Base-by-base conservation (phyloP, 2,329 filamentous ascomycete genomes). In the Magnaporthales sp. region DNA sequence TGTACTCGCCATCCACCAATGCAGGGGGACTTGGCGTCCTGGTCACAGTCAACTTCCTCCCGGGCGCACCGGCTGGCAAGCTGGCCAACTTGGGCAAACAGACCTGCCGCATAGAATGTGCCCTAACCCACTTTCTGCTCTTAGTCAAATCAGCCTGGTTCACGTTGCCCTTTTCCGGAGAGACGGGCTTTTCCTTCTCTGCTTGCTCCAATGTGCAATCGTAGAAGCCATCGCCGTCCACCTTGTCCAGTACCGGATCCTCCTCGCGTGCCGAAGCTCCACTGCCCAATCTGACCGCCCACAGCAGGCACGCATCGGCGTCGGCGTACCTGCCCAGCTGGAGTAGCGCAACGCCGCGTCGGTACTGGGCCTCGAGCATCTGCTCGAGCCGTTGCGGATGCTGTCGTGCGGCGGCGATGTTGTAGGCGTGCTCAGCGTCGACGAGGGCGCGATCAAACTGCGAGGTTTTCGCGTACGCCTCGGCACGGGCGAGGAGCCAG, bases 401-500 rank as follows among this genome's bases (percentile, higher is more conserved):
- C 32, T 85, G 91, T 56, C 94, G 89, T 69, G 89, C 83, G 29
- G 80, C 80, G 2, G 89, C 89, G 4, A 83, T 78, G 51, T 83
- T 78, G 66, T 90, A 84, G 2, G 88, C 91, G 63, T 83, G 81
- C 69, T 92, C 86, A 51, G 89, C 88, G 76, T 93, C 91, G 54
- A 79, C 80, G 61, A 95, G 84, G 1, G 92, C 91, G 26, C 85
- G 82, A 2, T 86, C 80, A 67, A 86, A 83, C 64, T 87, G 80
- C 70, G 81, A 81, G 2, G 84, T 81, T 68, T 91, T 86, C 64
- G 91, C 84, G 74, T 93, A 89, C 54, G 92, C 92, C 58, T 89
- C 92, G 4, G 92, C 91, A 24, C 94, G 91, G 70, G 90, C 88
- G 69, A 95, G 86, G 69, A 94, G 89, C 86, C 95, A 97, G 63